Percentiles rank a stretch among this genome's conserved stretches.
Evolutionary conservation across 345 rosid genomes (phyloP).

Genomic region (Rubroshorea leprosula): DNA sequence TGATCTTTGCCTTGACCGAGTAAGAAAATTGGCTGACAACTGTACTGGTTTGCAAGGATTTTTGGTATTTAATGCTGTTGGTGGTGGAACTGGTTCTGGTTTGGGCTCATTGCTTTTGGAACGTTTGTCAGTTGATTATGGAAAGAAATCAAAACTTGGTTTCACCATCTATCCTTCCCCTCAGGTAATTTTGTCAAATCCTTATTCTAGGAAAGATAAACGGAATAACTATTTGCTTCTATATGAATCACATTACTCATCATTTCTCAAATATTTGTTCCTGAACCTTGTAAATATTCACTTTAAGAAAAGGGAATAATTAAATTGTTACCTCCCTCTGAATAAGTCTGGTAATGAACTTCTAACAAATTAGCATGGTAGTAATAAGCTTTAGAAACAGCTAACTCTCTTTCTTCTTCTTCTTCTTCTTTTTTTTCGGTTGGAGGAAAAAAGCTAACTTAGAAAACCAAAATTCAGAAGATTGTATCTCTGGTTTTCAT

Average conservation of each 20-base stretch:
- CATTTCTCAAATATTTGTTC: not conserved
- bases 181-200: conserved; percentile 1
- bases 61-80: conserved; percentile 18
- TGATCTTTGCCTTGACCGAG: conserved; percentile 22
- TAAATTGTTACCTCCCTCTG: too few relatives aligned
- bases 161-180: conserved; percentile 24
- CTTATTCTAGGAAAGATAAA: too few relatives aligned
- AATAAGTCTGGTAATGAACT: not conserved
- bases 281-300: not conserved
- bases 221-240: too few relatives aligned
- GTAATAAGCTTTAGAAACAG: too few relatives aligned
- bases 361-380: too few relatives aligned
- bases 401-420: too few relatives aligned
- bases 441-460: too few relatives aligned
- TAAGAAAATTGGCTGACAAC: conserved; percentile 19
- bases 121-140: conserved; percentile 18
- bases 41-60: conserved; percentile 22
- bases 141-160: too few relatives aligned
- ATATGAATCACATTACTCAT: not conserved
- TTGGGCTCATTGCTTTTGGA: conserved; percentile 19
- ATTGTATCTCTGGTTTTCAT: too few relatives aligned
- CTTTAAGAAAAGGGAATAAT: too few relatives aligned
- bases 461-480: too few relatives aligned
- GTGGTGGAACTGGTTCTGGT: conserved; percentile 20
- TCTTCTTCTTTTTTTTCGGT: too few relatives aligned